phyloP scores from a whole-genome alignment of 2,329 filamentous ascomycete genomes.

The Volutella citrinella region DNA sequence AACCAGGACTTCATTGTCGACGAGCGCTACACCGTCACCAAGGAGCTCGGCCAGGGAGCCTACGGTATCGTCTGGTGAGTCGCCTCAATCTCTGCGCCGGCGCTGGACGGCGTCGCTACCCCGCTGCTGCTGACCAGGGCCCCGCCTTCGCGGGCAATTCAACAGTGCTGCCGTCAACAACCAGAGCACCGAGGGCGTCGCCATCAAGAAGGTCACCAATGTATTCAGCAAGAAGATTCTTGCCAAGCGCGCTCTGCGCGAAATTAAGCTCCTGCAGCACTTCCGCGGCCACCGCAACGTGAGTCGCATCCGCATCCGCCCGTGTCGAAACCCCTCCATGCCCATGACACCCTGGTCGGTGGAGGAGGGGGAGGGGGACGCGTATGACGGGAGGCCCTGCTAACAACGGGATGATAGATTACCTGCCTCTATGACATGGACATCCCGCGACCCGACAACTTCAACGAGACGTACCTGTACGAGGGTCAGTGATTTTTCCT shows the following conservation, averaged over 20 bases:
- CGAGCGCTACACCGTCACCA: slow-evolving; percentile 96
- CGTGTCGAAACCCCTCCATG: slow-evolving; percentile 6
- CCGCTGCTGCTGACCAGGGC: slow-evolving; percentile 27
- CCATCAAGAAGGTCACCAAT: slow-evolving; percentile 99
- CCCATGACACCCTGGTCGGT: too few species aligned
- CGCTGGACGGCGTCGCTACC: slow-evolving; percentile 23
- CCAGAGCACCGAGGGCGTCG: slow-evolving; percentile 87
- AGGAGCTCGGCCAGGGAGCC: slow-evolving; percentile 96
- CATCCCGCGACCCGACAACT: slow-evolving; percentile 93
- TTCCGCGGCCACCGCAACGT: slow-evolving; percentile 89
- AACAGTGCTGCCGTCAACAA: slow-evolving; percentile 85
- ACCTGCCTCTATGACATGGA: slow-evolving; percentile 99
- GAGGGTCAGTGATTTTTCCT: slow-evolving; percentile 63
- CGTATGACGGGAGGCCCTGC: slow-evolving; percentile 9
- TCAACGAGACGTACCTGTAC: slow-evolving; percentile 98
- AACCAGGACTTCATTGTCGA: slow-evolving; percentile 99
- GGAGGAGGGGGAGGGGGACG: too few species aligned
- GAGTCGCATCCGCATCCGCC: slow-evolving; percentile 32
- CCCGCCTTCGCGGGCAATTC: slow-evolving; percentile 20
- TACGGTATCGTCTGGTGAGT: slow-evolving; percentile 96
- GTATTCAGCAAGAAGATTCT: slow-evolving; percentile 99
- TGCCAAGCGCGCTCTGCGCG: slow-evolving; percentile 93
- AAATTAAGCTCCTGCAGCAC: slow-evolving; percentile 98
- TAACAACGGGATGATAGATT: slow-evolving; percentile 58
- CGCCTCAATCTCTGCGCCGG: slow-evolving; percentile 4